Base-by-base conservation (phyloP, 306 rosid genomes). In the Vigna mungo region DNA sequence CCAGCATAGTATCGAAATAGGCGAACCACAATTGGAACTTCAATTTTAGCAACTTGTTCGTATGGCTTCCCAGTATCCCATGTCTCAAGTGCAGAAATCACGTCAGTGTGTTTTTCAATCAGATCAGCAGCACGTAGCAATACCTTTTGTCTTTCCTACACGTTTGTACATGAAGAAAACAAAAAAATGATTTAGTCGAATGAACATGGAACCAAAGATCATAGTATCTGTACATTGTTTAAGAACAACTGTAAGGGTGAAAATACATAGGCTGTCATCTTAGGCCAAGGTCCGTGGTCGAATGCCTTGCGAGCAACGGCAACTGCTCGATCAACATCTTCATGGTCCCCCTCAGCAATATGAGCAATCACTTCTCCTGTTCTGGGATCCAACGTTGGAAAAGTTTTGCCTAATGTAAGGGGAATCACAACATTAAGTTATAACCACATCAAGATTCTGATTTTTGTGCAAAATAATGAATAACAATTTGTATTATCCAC, bases 61-160 rank as follows among this genome's bases (percentile, higher is more conserved):
- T 75, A 92, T 58, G 97, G 90, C 83, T 92, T 92, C 71, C 96
- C 97, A 69, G 80, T 90, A 71, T 92, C 94, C 97, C 96, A 92
- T 10, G 89, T 85, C 87, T 92, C 97, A 39, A 92, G 97, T 12
- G 88, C 76, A 0, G 97, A 91, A 52, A 92, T 46, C 81, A 87
- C 91, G 52, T 92, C 94, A 20, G 72, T 86, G 47, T 92, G 88
- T 72, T 86, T 81, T 66, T 90, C 97, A 56, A 90, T 21, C 83
- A 92, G 86, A 72, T 92, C 97, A 44, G 97, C 96, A 68, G 90
- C 92, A 41, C 93, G 87, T 74, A 90, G 66, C 51, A 92, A 75
- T 59, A 87, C 79, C 72, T 80, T 66, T 27, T 86, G 87, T 71
- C 96, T 85, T 82, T 92, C 92, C 97, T 90, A 86, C 63, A 62